Evolutionary conservation across 1,284 basidiomycete genomes (phyloP).

Genomic region (Testicularia cyperi): DNA sequence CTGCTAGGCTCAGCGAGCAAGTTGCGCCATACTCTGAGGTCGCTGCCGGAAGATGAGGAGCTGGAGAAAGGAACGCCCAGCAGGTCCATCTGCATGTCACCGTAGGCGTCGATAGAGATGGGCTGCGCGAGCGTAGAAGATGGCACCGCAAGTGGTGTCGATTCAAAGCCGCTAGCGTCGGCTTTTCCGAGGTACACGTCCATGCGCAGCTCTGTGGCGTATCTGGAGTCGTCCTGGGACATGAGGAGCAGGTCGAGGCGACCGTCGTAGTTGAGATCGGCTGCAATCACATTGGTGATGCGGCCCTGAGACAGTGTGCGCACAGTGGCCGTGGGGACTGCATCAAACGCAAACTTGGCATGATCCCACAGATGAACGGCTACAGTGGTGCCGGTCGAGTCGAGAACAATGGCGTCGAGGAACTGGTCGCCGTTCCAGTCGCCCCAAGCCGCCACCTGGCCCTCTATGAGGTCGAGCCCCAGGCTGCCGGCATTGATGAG

Average conservation of each 20-base stretch:
- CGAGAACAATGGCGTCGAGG: slow-evolving; percentile 77
- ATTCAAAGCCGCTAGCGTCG: slow-evolving; percentile 27
- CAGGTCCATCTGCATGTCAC: slow-evolving; percentile 84
- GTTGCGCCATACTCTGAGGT: slow-evolving; percentile 49
- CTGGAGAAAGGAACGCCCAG: slow-evolving; percentile 69
- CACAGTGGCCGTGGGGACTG: slow-evolving; percentile 62
- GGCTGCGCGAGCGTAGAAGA: slow-evolving; percentile 76
- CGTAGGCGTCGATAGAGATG: slow-evolving; percentile 80
- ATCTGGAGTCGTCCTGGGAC: slow-evolving; percentile 55
- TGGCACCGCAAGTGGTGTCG: slow-evolving; percentile 64
- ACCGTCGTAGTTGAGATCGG: slow-evolving; percentile 89
- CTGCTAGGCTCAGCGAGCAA: slow-evolving; percentile 7
- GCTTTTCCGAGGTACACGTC: slow-evolving; percentile 32
- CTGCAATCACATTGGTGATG: slow-evolving; percentile 76
- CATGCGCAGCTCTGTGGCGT: slow-evolving; percentile 18
- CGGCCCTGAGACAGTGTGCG: slow-evolving; percentile 35
- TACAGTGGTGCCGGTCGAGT: slow-evolving; percentile 72
- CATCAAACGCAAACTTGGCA: slow-evolving; percentile 66
- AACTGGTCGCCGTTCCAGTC: slow-evolving; percentile 86
- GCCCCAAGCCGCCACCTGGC: slow-evolving; percentile 80
- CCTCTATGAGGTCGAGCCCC: slow-evolving; percentile 70
- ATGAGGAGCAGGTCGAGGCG: slow-evolving; percentile 86
- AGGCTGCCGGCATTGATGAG: slow-evolving; percentile 78
- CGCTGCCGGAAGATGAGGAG: slow-evolving; percentile 16
- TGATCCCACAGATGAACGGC: slow-evolving; percentile 81